These are phyloP conservation scores for Fusarium virguliforme DNA, from an alignment of 2,329 filamentous ascomycete species.

Conservation along the genomic window DNA sequence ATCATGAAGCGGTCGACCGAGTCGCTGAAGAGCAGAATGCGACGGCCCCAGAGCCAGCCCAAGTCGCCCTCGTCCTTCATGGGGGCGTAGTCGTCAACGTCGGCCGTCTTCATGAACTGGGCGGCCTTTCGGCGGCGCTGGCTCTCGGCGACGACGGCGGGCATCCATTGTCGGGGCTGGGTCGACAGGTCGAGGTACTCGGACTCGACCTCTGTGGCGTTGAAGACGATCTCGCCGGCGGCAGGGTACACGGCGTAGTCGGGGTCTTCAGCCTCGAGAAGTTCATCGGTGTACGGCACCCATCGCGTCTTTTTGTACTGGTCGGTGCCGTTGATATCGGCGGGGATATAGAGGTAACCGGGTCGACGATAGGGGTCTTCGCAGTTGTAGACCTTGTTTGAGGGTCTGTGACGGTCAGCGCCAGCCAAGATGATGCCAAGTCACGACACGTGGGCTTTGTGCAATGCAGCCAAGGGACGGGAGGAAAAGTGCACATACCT, in stretches of 20 bases:
- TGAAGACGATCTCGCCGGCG: conserved; percentile 72
- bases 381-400: conserved; percentile 26
- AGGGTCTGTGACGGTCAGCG: conserved; percentile 12
- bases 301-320: conserved; percentile 69
- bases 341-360: conserved; percentile 68
- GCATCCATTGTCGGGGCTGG: conserved; percentile 41
- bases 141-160: conserved; percentile 33
- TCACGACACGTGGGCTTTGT: conserved; percentile 5
- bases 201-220: conserved; percentile 68
- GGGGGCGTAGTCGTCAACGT: conserved; percentile 15
- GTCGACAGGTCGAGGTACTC: conserved; percentile 28
- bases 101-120: background rate
- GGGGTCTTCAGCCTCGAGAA: conserved; percentile 73
- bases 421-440: conserved; percentile 31
- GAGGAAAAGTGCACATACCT: conserved; percentile 22
- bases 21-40: conserved; percentile 42
- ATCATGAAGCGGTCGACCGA: conserved; percentile 47
- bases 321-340: conserved; percentile 65
- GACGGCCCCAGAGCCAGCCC: conserved; percentile 46
- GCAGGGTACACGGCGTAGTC: conserved; percentile 60
- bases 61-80: conserved; percentile 39
- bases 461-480: background rate
- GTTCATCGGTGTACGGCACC: conserved; percentile 54
- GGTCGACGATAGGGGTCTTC: conserved; percentile 64
- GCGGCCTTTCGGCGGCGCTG: conserved; percentile 32